These are phyloP conservation scores for Blepharisma japonicum DNA, from an alignment of 73 alveolate genomes.

Conservation along the genomic window DNA sequence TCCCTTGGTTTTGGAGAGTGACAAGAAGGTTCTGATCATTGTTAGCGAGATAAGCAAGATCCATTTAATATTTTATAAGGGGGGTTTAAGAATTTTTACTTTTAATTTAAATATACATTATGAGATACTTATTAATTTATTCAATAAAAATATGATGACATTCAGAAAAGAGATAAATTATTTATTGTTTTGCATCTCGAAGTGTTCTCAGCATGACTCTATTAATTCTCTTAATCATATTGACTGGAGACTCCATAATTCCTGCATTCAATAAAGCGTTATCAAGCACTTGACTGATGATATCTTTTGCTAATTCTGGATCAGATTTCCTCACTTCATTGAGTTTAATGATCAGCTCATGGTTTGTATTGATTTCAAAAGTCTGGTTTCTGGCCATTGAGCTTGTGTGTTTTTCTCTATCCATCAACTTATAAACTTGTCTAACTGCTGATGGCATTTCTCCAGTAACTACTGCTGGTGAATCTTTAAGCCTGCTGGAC, in stretches of 20 bases:
- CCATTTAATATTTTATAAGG: no score
- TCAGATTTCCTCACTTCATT: conserved; percentile 61
- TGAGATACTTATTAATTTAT: no score
- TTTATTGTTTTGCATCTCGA: no score
- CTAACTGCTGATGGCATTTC: conserved; percentile 65
- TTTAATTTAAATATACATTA: no score
- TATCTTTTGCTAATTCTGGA: conserved; percentile 46
- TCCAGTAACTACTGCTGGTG: conserved; percentile 72
- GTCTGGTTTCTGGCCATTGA: conserved; percentile 44
- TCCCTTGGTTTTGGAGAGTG: no score
- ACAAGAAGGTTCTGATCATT: no score
- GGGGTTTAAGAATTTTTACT: no score
- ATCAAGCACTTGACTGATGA: conserved; percentile 52
- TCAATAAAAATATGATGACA: no score
- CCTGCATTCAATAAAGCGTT: conserved; percentile 53
- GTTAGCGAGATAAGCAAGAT: no score
- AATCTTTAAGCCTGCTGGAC: conserved; percentile 64
- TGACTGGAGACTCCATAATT: conserved; percentile 36
- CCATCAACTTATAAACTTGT: conserved; percentile 65
- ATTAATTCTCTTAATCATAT: conserved; percentile 42
- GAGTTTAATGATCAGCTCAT: conserved; percentile 53
- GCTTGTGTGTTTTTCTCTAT: conserved; percentile 22
- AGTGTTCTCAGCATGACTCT: conserved; percentile 31
- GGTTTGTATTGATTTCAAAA: conserved; percentile 60
- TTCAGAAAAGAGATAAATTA: no score